Evolutionary conservation across 2,329 filamentous ascomycete species (phyloP).

Genomic region (Calonectria pauciramosa): DNA sequence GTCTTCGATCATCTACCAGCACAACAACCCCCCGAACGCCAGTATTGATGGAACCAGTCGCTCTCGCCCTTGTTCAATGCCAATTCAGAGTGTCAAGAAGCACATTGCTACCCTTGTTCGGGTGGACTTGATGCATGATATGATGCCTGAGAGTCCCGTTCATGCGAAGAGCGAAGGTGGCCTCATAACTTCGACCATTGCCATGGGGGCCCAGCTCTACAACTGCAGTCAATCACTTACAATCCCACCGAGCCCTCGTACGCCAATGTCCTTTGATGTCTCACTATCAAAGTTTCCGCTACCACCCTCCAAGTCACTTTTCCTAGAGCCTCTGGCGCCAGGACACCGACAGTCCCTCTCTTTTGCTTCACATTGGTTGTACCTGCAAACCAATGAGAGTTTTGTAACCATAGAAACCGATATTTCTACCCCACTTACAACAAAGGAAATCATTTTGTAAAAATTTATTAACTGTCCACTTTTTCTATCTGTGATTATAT

Average conservation of each 20-base stretch:
- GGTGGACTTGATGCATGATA: not conserved
- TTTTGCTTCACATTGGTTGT: not conserved
- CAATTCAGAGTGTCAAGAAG: not conserved
- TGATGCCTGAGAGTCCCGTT: not conserved
- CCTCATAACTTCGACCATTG: not conserved
- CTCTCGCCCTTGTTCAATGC: not conserved
- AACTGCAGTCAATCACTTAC: not conserved
- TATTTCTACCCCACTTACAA: not conserved
- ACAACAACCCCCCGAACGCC: not conserved
- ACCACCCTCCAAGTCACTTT: not conserved
- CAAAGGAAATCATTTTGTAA: not conserved
- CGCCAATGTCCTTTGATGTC: not conserved
- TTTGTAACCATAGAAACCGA: not conserved
- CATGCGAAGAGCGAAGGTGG: not conserved
- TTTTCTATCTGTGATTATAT: not conserved
- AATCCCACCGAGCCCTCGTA: not conserved
- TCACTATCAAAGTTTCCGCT: constrained; percentile 7
- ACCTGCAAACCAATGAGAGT: constrained; percentile 1
- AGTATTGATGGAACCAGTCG: not conserved
- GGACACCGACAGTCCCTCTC: not conserved
- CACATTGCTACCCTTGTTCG: not conserved
- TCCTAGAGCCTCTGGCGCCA: not conserved
- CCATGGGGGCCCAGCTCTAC: not conserved
- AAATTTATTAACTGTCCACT: not conserved
- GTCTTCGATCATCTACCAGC: not conserved